Evolutionary conservation across 2,329 filamentous ascomycete species (phyloP).

Genomic region (Colletotrichum destructivum): DNA sequence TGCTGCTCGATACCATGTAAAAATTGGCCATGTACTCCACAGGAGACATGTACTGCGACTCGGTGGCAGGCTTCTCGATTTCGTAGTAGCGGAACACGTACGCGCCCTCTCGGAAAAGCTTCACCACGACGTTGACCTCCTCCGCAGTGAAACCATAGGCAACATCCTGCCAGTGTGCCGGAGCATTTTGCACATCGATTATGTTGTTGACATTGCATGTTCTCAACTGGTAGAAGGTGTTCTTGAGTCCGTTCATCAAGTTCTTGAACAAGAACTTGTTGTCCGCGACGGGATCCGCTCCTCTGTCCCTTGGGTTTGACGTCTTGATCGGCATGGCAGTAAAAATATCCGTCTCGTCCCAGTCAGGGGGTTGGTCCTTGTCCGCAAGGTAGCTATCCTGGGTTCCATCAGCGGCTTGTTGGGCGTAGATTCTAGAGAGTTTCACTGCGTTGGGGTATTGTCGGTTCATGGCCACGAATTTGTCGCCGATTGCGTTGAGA

Average conservation of each 20-base stretch:
- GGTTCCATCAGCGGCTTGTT: slow-evolving; percentile 74
- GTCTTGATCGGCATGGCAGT: slow-evolving; percentile 96
- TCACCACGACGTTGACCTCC: slow-evolving; percentile 96
- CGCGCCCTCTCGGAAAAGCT: slow-evolving; percentile 96
- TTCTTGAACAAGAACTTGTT: slow-evolving; percentile 99
- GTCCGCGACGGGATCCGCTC: slow-evolving; percentile 90
- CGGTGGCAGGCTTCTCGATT: slow-evolving; percentile 82
- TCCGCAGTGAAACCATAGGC: slow-evolving; percentile 97
- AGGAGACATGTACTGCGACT: slow-evolving; percentile 83
- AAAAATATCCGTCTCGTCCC: slow-evolving; percentile 99
- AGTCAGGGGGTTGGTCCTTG: slow-evolving; percentile 85
- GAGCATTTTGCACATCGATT: slow-evolving; percentile 84
- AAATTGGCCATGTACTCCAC: slow-evolving; percentile 95
- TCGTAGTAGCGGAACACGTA: slow-evolving; percentile 98
- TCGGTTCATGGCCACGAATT: slow-evolving; percentile 97
- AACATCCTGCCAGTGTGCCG: slow-evolving; percentile 93
- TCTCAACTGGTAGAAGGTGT: slow-evolving; percentile 94
- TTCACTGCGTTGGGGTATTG: slow-evolving; percentile 97
- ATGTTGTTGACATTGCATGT: slow-evolving; percentile 82
- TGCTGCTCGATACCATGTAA: slow-evolving; percentile 92
- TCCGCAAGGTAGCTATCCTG: slow-evolving; percentile 89
- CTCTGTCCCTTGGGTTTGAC: slow-evolving; percentile 89
- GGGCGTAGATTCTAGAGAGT: slow-evolving; percentile 82
- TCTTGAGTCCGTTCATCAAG: slow-evolving; percentile 94
- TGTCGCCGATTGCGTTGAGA: slow-evolving; percentile 96